Base-by-base conservation (phyloP, 2,329 filamentous ascomycete species). In the Neofusicoccum laricinum region DNA sequence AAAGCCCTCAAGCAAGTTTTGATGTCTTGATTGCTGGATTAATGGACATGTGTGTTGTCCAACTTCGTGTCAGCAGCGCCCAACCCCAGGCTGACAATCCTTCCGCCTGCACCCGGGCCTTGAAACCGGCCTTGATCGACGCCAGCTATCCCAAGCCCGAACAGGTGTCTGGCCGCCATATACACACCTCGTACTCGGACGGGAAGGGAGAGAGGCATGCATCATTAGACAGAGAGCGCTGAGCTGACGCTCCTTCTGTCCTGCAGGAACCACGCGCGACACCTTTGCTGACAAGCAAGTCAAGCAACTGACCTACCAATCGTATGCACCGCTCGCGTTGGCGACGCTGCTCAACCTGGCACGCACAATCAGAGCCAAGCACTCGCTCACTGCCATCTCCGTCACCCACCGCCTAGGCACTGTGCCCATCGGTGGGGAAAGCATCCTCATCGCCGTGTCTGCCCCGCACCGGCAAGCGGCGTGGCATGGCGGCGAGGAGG, bases 391-490 rank as follows among this genome's bases (percentile, higher is more conserved):
- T 41, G 90, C 87, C 7, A 87, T 98, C 65, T 88, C 90, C 57
- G 90, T 98, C 76, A 83, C 90, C 14, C 95, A 98, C 78, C 86
- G 94, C 3, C 82, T 98, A 3, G 95, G 95, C 0, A 84, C 86
- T 19, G 94, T 97, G 15, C 91, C 92, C 2, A 89, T 98, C 63
- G 90, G 88, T n/a, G 92, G 97, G 77, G 93, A 97, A 79, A 96
- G 92, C 74, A 94, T 99, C 66, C 80, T 96, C 63, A 93, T 98
- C 70, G 91, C 92, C 1, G 90, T 97, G 3, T 93, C 91, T 48
- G 85, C 91, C 32, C 87, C 90, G 40, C 95, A 98, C 79, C 84
- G 95, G 7, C 86, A 90, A 70, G 91, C 90, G 14, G 93, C 92
- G 4, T 99, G 94, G 94, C 80, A 81, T 70, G 94, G 90, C 0